Base-by-base conservation (phyloP, 129 eudicot species). In the Artemisia annua region DNA sequence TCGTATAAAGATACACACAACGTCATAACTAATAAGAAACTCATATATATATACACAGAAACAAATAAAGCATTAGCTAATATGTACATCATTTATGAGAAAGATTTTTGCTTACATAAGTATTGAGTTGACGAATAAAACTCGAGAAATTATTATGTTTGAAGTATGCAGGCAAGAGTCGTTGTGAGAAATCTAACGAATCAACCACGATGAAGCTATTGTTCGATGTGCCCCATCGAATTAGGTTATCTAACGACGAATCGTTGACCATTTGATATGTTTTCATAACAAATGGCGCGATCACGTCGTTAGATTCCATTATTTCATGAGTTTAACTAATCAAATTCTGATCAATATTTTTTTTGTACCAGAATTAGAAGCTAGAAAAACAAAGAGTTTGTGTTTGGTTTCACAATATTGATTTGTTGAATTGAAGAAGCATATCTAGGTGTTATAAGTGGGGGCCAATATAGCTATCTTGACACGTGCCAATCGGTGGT, bases 251-350 rank as follows among this genome's bases (percentile, higher is more conserved):
- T 3, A 78, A 32, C 11, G 78, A 78, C 2, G 82, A 72, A 78
- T 78, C 73, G 24, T 78, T 71, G n/a, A 78, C 82, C 82, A 78
- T 78, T 24, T 78, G 82, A 49, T 78, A 78, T 3, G 82, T 78
- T 57, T 78, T 78, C 82, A 78, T 63, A 2, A 78, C 67, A 63
- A 78, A 78, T 5, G 82, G 82, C 3, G 82, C 78, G 73, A 78
- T 78, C 64, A 71, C 73, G 43, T 78, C 82, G 63, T 64, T 71
- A 9, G 82, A 78, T 48, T 78, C 82, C 82, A 78, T 78, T 53
- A 39, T 55, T 8, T 26, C 18, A 71, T 55, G 69, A 71, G 48
- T 68, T 46, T 64, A 71, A 54, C 7, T 39, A 7, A 1, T 7
- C 11, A 39, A 39, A 39, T 39, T 39, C 46, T 39, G 46, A 39